phyloP scores from a whole-genome alignment of 345 rosid genomes.

The Salix suchowensis region DNA sequence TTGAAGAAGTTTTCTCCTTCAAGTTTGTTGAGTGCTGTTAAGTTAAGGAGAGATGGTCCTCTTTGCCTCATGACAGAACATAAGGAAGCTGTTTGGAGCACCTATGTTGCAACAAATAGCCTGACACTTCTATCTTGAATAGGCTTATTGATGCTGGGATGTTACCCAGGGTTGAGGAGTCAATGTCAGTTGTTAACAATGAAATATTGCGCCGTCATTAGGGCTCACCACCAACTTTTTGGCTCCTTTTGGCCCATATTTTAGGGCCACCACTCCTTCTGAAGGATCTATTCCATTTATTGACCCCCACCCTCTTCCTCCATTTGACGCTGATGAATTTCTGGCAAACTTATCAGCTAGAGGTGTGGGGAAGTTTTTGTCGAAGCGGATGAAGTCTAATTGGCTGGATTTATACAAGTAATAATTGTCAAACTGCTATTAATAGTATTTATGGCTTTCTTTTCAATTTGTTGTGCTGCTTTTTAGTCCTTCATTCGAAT shows the following conservation, averaged over 20 bases:
- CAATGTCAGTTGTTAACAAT: slow-evolving; percentile 97
- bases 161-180: slow-evolving; percentile 95
- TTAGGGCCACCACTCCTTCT: slow-evolving; percentile 65
- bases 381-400: slow-evolving; percentile 90
- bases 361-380: slow-evolving; percentile 89
- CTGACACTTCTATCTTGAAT: slow-evolving; percentile 90
- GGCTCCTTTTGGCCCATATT: slow-evolving; percentile 96
- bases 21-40: slow-evolving; percentile 70
- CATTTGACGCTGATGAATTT: slow-evolving; percentile 65
- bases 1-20: slow-evolving; percentile 87
- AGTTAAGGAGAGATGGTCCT: slow-evolving; percentile 90
- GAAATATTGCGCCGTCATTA: slow-evolving; percentile 91
- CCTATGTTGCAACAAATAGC: slow-evolving; percentile 74
- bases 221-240: slow-evolving; percentile 94
- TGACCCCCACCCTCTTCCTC: slow-evolving; percentile 80
- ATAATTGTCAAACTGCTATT: slow-evolving; percentile 4
- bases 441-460: slow-evolving; percentile 7
- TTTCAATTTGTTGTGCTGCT: background rate
- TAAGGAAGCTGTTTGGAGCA: slow-evolving; percentile 96
- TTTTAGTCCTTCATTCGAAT: background rate
- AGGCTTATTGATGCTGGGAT: slow-evolving; percentile 92
- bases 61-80: slow-evolving; percentile 96
- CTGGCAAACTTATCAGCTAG: slow-evolving; percentile 70
- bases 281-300: slow-evolving; percentile 87
- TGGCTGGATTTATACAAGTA: slow-evolving; percentile 97